A percentile compares a stretch with the other conserved stretches of the same genome.
These are phyloP conservation scores for Taxillus chinensis DNA, from an alignment of 164 flowering plant genomes.

Conservation along the genomic window DNA sequence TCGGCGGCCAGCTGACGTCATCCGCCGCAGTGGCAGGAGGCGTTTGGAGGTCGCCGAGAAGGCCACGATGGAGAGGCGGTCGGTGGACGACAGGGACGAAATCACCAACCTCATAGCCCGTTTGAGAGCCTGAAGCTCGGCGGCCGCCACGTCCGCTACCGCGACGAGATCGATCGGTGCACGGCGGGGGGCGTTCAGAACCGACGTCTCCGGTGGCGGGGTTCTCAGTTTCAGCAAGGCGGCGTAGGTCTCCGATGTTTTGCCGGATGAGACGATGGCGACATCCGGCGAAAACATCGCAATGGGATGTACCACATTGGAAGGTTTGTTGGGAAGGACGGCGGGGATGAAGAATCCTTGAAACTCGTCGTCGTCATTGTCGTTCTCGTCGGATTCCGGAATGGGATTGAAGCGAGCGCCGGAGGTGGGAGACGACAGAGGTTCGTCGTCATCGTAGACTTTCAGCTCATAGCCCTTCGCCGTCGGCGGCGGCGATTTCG, in stretches of 20 bases:
- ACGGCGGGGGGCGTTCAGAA: constrained; percentile 26
- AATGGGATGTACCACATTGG: not conserved
- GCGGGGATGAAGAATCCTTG: not conserved
- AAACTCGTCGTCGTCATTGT: not conserved
- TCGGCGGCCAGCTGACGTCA: constrained; percentile 27
- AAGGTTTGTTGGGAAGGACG: not conserved
- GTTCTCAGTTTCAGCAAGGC: constrained; percentile 1
- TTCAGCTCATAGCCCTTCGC: not conserved
- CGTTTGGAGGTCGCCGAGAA: constrained; percentile 28
- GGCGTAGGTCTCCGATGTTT: not conserved
- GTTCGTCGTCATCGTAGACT: constrained; percentile 6
- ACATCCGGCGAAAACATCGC: not conserved
- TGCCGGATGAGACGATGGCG: not conserved
- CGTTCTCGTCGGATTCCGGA: constrained; percentile 2
- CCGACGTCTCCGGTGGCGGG: not conserved
- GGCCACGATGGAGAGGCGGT: constrained; percentile 59
- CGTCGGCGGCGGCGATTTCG: not conserved
- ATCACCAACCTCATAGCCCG: constrained; percentile 59
- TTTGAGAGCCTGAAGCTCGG: constrained; percentile 43
- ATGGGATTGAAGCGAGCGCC: constrained; percentile 2
- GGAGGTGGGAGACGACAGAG: not conserved
- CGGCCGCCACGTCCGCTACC: constrained; percentile 51
- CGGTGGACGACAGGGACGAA: constrained; percentile 52
- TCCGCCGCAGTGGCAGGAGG: constrained; percentile 18
- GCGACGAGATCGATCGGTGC: constrained; percentile 78